phyloP scores from a whole-genome alignment of 352 stramenopile genomes.

The Globisporangium rhizosaccharum region DNA sequence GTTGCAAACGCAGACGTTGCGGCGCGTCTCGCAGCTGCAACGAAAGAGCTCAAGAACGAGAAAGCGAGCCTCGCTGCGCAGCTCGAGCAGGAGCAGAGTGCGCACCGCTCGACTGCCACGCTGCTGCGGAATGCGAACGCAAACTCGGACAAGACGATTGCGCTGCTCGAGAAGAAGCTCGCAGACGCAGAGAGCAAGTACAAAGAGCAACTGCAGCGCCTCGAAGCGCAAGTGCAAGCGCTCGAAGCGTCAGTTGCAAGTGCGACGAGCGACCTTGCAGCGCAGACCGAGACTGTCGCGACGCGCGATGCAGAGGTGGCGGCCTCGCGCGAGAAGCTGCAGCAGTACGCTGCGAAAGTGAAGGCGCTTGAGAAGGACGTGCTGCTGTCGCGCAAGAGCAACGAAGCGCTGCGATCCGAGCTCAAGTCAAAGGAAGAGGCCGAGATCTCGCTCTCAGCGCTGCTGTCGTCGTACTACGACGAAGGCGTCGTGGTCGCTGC shows the following conservation, averaged over 20 bases:
- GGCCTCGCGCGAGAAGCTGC: slow-evolving; percentile 22
- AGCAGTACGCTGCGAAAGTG: slow-evolving; percentile 28
- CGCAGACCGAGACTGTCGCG: slow-evolving; percentile 23
- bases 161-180: slow-evolving; percentile 24
- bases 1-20: slow-evolving; percentile 30
- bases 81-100: slow-evolving; percentile 28
- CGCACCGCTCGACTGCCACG: slow-evolving; percentile 12
- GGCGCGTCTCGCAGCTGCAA: slow-evolving; percentile 31
- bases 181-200: slow-evolving; percentile 12
- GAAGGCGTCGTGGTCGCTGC: slow-evolving; percentile 55
- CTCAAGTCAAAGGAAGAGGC: slow-evolving; percentile 39
- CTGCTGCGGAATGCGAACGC: slow-evolving; percentile 18
- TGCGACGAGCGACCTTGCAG: slow-evolving; percentile 26
- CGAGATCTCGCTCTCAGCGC: slow-evolving; percentile 54
- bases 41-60: slow-evolving; percentile 25
- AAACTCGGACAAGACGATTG: slow-evolving; percentile 17
- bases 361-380: slow-evolving; percentile 43
- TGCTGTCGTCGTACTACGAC: slow-evolving; percentile 80
- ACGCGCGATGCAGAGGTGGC: slow-evolving; percentile 24
- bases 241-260: slow-evolving; percentile 22
- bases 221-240: slow-evolving; percentile 27
- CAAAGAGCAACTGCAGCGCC: slow-evolving; percentile 15
- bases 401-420: slow-evolving; percentile 49
- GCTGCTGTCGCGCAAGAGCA: slow-evolving; percentile 50
- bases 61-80: slow-evolving; percentile 31